Percentiles rank a stretch among this genome's conserved stretches.
These are phyloP conservation scores for Cyberlindnera misumaiensis DNA, from an alignment of 805 yeast species.

Conservation along the genomic window DNA sequence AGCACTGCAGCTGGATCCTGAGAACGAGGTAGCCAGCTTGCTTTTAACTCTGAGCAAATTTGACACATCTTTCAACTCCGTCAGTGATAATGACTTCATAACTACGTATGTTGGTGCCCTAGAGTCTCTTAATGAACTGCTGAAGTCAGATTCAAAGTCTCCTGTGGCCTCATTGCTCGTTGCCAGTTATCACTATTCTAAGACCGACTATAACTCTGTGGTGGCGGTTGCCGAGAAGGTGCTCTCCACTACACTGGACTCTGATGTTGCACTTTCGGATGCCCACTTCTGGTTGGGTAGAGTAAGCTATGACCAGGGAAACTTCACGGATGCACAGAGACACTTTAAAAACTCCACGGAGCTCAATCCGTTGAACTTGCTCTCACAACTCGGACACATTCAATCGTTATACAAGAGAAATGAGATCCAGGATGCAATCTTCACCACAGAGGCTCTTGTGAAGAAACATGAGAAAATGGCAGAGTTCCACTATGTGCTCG, in stretches of 20 bases:
- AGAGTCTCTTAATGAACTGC: constrained; percentile 29
- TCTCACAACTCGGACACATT: constrained; percentile 78
- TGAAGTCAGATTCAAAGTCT: constrained; percentile 38
- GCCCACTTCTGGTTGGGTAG: constrained; percentile 84
- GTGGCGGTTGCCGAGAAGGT: constrained; percentile 50
- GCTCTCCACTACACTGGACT: constrained; percentile 30
- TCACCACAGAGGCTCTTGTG: constrained; percentile 72
- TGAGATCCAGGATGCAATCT: constrained; percentile 73
- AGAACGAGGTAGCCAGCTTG: constrained; percentile 52
- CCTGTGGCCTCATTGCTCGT: constrained; percentile 60
- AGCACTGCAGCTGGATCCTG: constrained; percentile 52
- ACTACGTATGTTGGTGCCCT: constrained; percentile 54
- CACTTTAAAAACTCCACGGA: constrained; percentile 67
- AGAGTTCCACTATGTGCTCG: constrained; percentile 72
- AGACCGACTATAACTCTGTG: constrained; percentile 51
- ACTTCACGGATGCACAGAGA: constrained; percentile 64
- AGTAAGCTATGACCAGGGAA: constrained; percentile 51
- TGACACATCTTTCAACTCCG: constrained; percentile 53
- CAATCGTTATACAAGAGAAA: constrained; percentile 75
- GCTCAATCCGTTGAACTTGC: constrained; percentile 53
- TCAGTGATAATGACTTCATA: constrained; percentile 53
- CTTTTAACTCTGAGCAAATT: constrained; percentile 63
- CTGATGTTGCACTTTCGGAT: constrained; percentile 45
- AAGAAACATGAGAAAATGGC: constrained; percentile 59
- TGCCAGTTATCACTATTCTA: constrained; percentile 67